Base-by-base conservation (phyloP, 2,329 filamentous ascomycete species). In the Calonectria pseudoreteaudii region DNA sequence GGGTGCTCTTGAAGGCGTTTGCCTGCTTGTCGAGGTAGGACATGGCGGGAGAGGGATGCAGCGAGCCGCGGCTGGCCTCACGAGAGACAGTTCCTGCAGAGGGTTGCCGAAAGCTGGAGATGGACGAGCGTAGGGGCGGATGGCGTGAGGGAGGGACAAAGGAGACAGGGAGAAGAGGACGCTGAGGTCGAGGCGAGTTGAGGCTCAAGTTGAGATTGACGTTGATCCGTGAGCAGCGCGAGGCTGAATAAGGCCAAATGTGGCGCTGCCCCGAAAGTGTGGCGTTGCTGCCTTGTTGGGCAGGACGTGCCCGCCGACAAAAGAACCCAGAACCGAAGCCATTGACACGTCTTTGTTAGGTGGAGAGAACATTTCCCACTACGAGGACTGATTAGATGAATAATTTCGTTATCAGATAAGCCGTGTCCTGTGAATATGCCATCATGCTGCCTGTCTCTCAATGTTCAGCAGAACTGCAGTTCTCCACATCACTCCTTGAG, bases 11-110 rank as follows among this genome's bases (percentile, higher is more conserved):
- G 85, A 93, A 92, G 78, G 86, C 88, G 71, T 90, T 91, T 76
- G 92, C 89, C 84, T 93, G 91, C 79, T 91, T 91, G 79, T 93
- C 91, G 74, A 94, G 89, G 78, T 91, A 92, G 64, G 91, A 92
- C 90, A 92, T 93, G 79, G 68, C 85, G 83, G 80, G 75, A 66
- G 76, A 62, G 18, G 31, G 11, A 41, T 49, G 60, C 23, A 53
- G 50, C 47, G 50, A 58, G 53, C 50, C 47, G 80, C 81, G 70
- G 60, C n/a, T 53, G 50, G 66, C 47, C 68, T 44, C 68, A 67
- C 58, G 58, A 53, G 47, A 50, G 64, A 47, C 66, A 70, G 28
- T 50, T 65, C 60, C 72, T 36, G 26, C 56, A 3, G 28, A 56
- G 34, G 10, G 44, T 23, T 41, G n/a, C 56, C 23, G 36, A 18